Percentiles rank a stretch among this genome's conserved stretches.
phyloP scores from a whole-genome alignment of 805 yeast species.

The Candida silvatica region DNA sequence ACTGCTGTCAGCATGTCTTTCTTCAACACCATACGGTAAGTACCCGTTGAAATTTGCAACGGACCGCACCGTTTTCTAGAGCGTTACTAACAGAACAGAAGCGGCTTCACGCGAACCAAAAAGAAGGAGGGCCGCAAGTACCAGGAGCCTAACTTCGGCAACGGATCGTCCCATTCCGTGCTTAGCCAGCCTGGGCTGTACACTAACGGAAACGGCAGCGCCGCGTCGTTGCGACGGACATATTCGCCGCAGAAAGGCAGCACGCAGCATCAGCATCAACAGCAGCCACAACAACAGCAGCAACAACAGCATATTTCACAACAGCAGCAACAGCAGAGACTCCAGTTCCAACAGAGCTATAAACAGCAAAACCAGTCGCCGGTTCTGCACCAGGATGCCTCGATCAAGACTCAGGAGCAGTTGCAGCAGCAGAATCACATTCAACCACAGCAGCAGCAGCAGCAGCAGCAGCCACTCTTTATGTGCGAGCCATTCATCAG shows the following conservation, averaged over 20 bases:
- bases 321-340: slow-evolving; percentile 20
- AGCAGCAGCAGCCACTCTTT: slow-evolving; percentile 46
- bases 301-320: slow-evolving; percentile 6
- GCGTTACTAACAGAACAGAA: slow-evolving; percentile 10
- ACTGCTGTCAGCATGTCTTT: slow-evolving; percentile 25
- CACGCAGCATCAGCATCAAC: slow-evolving; percentile 6
- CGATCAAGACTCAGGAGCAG: neutral
- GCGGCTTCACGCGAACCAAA: slow-evolving; percentile 50
- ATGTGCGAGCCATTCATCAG: slow-evolving; percentile 89
- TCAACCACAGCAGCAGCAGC: slow-evolving; percentile 10
- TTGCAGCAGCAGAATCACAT: slow-evolving; percentile 8
- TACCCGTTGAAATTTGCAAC: slow-evolving; percentile 7
- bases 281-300: slow-evolving; percentile 11
- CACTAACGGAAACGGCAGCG: slow-evolving; percentile 34
- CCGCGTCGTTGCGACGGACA: slow-evolving; percentile 36
- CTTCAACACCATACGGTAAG: slow-evolving; percentile 29
- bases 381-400: neutral
- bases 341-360: slow-evolving; percentile 12
- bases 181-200: slow-evolving; percentile 16
- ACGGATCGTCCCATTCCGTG: slow-evolving; percentile 12
- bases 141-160: slow-evolving; percentile 9
- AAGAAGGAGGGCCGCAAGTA: slow-evolving; percentile 21
- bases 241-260: slow-evolving; percentile 37
- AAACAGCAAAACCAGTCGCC: slow-evolving; percentile 24
- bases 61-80: no score